Evolutionary conservation across 169 alveolate species (phyloP), one percentile per base, ranked within the genome.

Genomic region (Plasmodium chabaudi): DNA sequence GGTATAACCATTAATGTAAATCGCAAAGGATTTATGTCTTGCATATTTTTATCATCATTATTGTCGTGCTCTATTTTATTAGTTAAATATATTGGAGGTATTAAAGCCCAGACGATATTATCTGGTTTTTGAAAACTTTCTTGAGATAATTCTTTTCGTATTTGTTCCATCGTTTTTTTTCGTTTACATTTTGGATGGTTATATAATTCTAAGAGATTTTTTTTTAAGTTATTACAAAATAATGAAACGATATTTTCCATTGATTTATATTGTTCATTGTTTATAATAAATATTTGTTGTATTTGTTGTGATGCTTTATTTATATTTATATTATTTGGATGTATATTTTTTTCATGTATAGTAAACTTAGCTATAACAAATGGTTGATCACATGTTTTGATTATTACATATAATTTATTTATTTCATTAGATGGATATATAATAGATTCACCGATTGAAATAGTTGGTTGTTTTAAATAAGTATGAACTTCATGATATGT

Each of bases 1-100:
- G 96, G 96, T 21, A 94, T 65, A 34, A 94, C 97, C 65, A 94
- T 72, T 15, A 94, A 69, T 34, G 93, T 93, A 90, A 94, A 93
- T 61, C 95, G 25, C 25, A 94, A 87, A 0, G 97, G 96, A 70
- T 93, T 74, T 64, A 77, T 63, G 42, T 77, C 88, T 21, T 53
- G 73, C 5, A 12, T 1, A 77, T 25, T 77, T 49, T 77, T 77
- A 15, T 77, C 77, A 72, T 79, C 47, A 23, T 87, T 87, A 25
- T 47, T 68, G 23, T 49, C 27, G 1, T 34, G 42, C 0, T 34
- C 42, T 3, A 3, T 34, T n/a, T 87, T 72, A 19, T 75, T 64
- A 1, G 92, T 69, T 46, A 70, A 34, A n/a, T 27, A 70, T 25
- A 64, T 72, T 17, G 97, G 96, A 1, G 97, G 97, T 21, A 92